phyloP scores from a whole-genome alignment of 495 filamentous ascomycete genomes.

The Viridothelium virens region DNA sequence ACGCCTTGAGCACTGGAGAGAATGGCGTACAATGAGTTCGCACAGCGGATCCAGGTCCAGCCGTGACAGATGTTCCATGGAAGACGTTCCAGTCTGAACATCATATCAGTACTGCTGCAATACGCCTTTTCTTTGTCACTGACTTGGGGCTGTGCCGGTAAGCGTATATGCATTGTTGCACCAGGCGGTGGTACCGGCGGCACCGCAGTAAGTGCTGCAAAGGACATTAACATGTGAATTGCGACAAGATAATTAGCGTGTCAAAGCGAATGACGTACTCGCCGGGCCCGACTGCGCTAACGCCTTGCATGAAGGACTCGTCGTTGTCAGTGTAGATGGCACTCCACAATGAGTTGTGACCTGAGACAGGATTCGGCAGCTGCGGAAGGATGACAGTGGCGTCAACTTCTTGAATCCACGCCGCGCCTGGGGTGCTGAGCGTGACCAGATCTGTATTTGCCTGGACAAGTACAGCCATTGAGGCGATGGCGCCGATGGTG shows the following conservation, averaged over 20 bases:
- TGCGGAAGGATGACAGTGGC: conserved; percentile 10
- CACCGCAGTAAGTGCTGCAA: not conserved
- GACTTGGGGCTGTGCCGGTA: conserved; percentile 7
- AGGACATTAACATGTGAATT: not conserved
- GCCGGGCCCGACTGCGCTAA: conserved; percentile 1
- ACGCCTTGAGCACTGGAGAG: not conserved
- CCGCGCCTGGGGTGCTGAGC: not conserved
- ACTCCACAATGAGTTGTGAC: conserved; percentile 4
- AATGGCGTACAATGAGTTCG: conserved; percentile 2
- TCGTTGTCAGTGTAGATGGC: conserved; percentile 8
- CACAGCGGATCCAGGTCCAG: not conserved
- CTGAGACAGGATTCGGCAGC: conserved; percentile 4
- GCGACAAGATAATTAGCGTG: not conserved
- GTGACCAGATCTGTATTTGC: conserved; percentile 8
- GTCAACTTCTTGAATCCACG: conserved; percentile 1
- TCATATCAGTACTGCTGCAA: not conserved
- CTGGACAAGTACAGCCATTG: conserved; percentile 1
- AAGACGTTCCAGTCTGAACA: conserved; percentile 6
- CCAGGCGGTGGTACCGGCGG: conserved; percentile 9
- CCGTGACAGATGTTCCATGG: conserved; percentile 6
- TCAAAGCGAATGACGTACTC: conserved; percentile 8
- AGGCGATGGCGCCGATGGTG: conserved; percentile 8
- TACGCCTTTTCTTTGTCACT: not conserved
- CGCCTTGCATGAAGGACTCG: conserved; percentile 7
- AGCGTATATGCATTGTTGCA: conserved; percentile 5